These are phyloP conservation scores for Penstemon newberryi DNA, from an alignment of 257 asterid species.

Conservation along the genomic window DNA sequence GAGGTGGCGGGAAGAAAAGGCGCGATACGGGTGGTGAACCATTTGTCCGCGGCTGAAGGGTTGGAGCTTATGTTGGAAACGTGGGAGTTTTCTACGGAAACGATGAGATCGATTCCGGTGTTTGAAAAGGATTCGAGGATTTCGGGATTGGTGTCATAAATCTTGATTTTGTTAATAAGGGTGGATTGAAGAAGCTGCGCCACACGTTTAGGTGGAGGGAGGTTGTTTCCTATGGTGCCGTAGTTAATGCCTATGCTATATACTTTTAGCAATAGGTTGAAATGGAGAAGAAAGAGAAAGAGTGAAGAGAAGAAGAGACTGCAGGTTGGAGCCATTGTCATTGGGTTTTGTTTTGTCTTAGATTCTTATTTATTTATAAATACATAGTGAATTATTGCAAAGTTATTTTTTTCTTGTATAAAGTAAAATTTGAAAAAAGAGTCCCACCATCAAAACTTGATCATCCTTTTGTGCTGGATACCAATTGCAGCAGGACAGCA, in stretches of 20 bases:
- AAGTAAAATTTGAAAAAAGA: conserved; percentile 23
- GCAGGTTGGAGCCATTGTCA: conserved; percentile 24
- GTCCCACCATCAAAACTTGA: conserved; percentile 11
- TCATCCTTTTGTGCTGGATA: conserved; percentile 40
- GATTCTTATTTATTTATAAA: no score
- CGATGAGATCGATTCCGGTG: conserved; percentile 63
- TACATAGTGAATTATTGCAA: no score
- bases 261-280: conserved; percentile 23
- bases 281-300: conserved; percentile 26
- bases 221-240: conserved; percentile 70
- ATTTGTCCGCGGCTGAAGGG: conserved; percentile 42
- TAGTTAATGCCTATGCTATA: conserved; percentile 58
- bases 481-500: conserved; percentile 25
- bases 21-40: conserved; percentile 51
- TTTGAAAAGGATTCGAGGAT: conserved; percentile 65
- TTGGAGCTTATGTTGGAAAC: conserved; percentile 45
- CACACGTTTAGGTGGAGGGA: conserved; percentile 60
- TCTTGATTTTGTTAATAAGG: conserved; percentile 55
- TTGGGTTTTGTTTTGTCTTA: neutral
- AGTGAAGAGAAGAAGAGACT: conserved; percentile 15
- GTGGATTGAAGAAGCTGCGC: conserved; percentile 67
- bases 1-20: conserved; percentile 68
- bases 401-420: neutral
- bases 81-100: conserved; percentile 51
- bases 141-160: conserved; percentile 64